Conservation (phyloP, 2,329 filamentous ascomycete species). For the Dactylonectria macrodidyma region DNA sequence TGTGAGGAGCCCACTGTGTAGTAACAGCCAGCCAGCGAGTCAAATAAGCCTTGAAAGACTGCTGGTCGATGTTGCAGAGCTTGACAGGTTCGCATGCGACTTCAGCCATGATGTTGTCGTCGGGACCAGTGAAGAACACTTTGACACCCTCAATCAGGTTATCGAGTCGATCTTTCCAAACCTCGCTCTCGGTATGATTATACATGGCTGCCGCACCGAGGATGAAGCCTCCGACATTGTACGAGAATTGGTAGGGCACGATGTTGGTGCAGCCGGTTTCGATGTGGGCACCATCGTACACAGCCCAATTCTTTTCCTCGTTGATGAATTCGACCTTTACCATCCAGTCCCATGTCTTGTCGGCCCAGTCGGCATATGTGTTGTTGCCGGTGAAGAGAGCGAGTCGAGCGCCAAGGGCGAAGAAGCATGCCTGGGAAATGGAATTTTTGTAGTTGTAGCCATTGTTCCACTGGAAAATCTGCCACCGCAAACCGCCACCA, state of each 20-base stretch:
- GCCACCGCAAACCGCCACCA: slow-evolving; percentile 85
- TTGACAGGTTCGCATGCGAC: slow-evolving; percentile 74
- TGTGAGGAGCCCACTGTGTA: slow-evolving; percentile 75
- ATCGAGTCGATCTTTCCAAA: slow-evolving; percentile 72
- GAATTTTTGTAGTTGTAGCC: slow-evolving; percentile 85
- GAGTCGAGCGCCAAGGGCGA: slow-evolving; percentile 76
- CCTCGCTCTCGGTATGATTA: slow-evolving; percentile 67
- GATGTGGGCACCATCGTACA: slow-evolving; percentile 75
- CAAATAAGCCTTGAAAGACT: slow-evolving; percentile 76
- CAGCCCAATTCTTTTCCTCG: slow-evolving; percentile 63
- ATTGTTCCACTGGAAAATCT: slow-evolving; percentile 86
- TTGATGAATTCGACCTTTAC: slow-evolving; percentile 70
- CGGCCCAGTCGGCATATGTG: slow-evolving; percentile 85
- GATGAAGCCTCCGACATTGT: slow-evolving; percentile 78
- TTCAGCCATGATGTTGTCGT: slow-evolving; percentile 74
- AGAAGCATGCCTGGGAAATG: slow-evolving; percentile 75
- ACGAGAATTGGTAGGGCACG: slow-evolving; percentile 76
- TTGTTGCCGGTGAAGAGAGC: slow-evolving; percentile 83
- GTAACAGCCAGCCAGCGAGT: slow-evolving; percentile 74
- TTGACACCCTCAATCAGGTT: slow-evolving; percentile 68
- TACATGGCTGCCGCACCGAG: slow-evolving; percentile 79
- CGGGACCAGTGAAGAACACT: slow-evolving; percentile 68
- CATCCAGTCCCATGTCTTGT: slow-evolving; percentile 81
- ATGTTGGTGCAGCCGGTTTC: slow-evolving; percentile 70
- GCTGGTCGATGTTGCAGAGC: slow-evolving; percentile 74